Evolutionary conservation across 768 basidiomycete species (phyloP).

Genomic region (Leccinum truebloodii): DNA sequence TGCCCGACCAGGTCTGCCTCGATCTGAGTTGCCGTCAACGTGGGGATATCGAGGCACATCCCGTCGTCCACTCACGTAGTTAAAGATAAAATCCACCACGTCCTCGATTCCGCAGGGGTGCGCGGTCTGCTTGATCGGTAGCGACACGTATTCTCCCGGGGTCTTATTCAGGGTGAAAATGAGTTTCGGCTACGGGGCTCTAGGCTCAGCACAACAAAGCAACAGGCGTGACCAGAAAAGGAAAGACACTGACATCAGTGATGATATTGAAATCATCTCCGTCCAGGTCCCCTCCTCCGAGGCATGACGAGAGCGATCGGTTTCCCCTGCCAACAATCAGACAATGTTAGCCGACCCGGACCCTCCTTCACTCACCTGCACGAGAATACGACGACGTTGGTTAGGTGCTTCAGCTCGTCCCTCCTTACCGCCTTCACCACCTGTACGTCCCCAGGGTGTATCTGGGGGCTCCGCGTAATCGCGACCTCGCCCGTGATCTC

Average conservation of each 20-base stretch:
- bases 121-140: constrained; percentile 35
- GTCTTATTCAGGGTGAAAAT: constrained; percentile 21
- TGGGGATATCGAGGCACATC: neutral
- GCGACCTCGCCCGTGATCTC: constrained; percentile 40
- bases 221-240: neutral
- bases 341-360: constrained; percentile 7
- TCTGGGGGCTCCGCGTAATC: constrained; percentile 54
- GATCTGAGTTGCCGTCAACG: constrained; percentile 24
- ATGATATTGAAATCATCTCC: constrained; percentile 55
- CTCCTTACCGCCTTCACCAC: constrained; percentile 43
- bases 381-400: constrained; percentile 52
- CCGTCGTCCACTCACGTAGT: constrained; percentile 39
- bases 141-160: constrained; percentile 43
- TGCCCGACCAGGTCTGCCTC: constrained; percentile 42
- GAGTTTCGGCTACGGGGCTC: constrained; percentile 30
- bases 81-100: constrained; percentile 48
- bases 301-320: constrained; percentile 45
- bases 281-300: constrained; percentile 57
- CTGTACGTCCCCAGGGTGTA: constrained; percentile 52
- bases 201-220: constrained; percentile 10
- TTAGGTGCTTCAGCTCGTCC: constrained; percentile 40
- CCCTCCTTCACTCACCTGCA: constrained; percentile 36
- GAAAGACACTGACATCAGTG: constrained; percentile 36
- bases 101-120: constrained; percentile 41
- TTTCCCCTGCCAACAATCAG: constrained; percentile 34